Percentiles rank a stretch among this genome's conserved stretches.
Evolutionary conservation across 805 yeast genomes (phyloP).

Genomic region (Saturnispora galanensis): DNA sequence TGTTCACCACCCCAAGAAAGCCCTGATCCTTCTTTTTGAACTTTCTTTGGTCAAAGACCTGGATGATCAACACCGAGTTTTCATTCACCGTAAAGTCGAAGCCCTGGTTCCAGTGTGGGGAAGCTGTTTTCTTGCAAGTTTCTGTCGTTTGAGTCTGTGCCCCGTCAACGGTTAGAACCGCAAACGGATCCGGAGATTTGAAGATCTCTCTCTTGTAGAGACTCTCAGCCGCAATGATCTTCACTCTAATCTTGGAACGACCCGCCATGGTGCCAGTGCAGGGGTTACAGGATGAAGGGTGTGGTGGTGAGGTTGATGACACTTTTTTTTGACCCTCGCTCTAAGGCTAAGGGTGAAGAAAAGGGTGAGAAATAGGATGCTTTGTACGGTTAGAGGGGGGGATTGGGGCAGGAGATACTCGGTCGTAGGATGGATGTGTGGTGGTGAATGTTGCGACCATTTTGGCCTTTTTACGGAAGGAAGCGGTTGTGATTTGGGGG

Average conservation of each 20-base stretch:
- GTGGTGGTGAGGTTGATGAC: neutral
- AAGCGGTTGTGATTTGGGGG: too few relatives aligned
- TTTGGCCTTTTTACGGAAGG: too few relatives aligned
- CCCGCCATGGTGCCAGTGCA: neutral
- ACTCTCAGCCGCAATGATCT: conserved; percentile 91
- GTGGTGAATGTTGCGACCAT: too few relatives aligned
- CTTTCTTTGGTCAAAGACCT: conserved; percentile 94
- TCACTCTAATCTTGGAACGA: conserved; percentile 42
- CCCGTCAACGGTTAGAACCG: conserved; percentile 95
- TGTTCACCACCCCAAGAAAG: conserved; percentile 89
- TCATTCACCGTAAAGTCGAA: conserved; percentile 71
- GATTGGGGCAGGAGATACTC: too few relatives aligned
- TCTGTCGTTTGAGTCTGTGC: conserved; percentile 91
- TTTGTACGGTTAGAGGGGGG: too few relatives aligned
- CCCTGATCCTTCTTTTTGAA: conserved; percentile 99
- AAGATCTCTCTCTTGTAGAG: conserved; percentile 91
- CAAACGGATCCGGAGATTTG: conserved; percentile 96
- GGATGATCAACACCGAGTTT: conserved; percentile 79
- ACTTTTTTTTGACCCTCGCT: neutral
- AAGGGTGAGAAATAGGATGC: too few relatives aligned
- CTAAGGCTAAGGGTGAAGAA: too few relatives aligned
- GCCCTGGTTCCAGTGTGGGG: conserved; percentile 96
- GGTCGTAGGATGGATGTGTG: too few relatives aligned
- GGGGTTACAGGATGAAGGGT: neutral
- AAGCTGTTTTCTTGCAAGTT: conserved; percentile 85